Evolutionary conservation across 306 rosid species (phyloP).

Genomic region (Vigna mungo): DNA sequence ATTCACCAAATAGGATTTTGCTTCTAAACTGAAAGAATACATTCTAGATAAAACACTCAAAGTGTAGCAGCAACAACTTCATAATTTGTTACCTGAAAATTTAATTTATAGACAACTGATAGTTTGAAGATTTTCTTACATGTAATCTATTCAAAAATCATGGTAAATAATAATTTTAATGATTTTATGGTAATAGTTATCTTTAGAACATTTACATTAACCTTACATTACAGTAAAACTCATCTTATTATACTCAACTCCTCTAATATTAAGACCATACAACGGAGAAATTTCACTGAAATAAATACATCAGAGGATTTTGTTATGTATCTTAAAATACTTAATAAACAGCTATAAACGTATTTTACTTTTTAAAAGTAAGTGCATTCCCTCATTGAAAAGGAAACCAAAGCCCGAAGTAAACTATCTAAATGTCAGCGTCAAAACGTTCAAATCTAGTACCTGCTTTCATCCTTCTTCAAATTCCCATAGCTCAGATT

Average conservation of each 20-base stretch:
- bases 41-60: neutral
- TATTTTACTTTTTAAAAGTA: neutral
- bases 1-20: neutral
- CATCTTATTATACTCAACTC: neutral
- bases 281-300: no score
- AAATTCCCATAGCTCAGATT: conserved; percentile 47
- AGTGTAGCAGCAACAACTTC: neutral
- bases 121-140: neutral
- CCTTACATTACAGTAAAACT: neutral
- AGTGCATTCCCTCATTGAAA: neutral
- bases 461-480: conserved; percentile 58
- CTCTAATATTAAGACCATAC: no score
- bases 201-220: neutral
- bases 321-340: neutral
- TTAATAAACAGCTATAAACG: neutral
- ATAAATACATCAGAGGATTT: neutral
- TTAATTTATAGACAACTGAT: neutral
- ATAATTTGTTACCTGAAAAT: neutral
- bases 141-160: no score
- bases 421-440: neutral
- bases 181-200: no score
- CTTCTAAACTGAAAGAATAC: neutral
- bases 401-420: neutral
- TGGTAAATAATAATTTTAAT: no score
- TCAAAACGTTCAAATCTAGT: conserved; percentile 38